Conservation (phyloP, 352 stramenopile genomes). For the Globisporangium middletonii region DNA sequence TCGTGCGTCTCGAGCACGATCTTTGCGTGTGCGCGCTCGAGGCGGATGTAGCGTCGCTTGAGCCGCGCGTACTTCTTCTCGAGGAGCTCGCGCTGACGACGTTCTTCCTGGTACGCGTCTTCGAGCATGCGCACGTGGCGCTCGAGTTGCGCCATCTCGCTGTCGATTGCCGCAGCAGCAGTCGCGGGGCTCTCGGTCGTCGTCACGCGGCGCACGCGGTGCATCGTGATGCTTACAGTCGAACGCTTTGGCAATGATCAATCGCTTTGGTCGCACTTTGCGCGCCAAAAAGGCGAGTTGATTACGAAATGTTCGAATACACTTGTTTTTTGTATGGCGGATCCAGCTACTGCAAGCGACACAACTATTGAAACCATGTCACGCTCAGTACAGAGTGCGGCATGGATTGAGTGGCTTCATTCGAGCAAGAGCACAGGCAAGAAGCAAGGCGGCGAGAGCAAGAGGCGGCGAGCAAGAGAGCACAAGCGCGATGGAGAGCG, state of each 20-base stretch:
- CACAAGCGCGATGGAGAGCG: background rate
- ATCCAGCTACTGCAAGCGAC: no score
- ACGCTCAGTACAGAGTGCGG: background rate
- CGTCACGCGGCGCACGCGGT: background rate
- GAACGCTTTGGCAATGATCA: background rate
- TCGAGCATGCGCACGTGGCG: conserved; percentile 35
- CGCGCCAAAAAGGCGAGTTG: background rate
- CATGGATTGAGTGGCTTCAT: background rate
- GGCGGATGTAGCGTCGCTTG: conserved; percentile 57
- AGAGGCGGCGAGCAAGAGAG: background rate
- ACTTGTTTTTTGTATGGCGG: no score
- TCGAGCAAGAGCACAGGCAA: background rate
- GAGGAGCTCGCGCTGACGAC: conserved; percentile 38
- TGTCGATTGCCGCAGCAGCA: background rate
- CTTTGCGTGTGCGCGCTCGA: conserved; percentile 46
- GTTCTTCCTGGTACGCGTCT: conserved; percentile 38
- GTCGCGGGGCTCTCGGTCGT: conserved; percentile 3
- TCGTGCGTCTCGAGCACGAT: conserved; percentile 19
- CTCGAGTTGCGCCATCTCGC: conserved; percentile 16
- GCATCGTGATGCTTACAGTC: background rate
- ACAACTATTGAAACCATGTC: background rate
- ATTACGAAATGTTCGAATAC: background rate
- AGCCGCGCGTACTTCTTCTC: conserved; percentile 69
- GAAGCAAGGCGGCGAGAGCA: background rate
- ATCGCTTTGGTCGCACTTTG: background rate